Evolutionary conservation across 331 rosid genomes (phyloP).

Genomic region (Acacia concinna): DNA sequence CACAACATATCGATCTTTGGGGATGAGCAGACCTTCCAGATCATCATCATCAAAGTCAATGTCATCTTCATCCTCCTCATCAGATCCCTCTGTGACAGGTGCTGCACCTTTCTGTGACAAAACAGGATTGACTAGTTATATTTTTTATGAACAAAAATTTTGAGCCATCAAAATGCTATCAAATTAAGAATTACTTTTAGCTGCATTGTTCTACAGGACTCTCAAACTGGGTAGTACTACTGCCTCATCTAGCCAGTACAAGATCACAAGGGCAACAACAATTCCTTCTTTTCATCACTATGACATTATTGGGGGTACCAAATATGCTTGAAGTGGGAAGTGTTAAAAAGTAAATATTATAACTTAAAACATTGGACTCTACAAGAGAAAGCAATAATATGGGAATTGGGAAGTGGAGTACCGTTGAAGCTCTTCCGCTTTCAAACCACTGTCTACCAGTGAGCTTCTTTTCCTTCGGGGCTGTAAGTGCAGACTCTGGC

Average conservation of each 20-base stretch:
- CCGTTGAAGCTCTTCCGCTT: constrained; percentile 79
- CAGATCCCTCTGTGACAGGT: constrained; percentile 58
- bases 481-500: constrained; percentile 90
- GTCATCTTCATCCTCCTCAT: constrained; percentile 80
- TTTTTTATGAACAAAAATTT: constrained; percentile 8
- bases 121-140: constrained; percentile 6
- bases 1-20: neutral
- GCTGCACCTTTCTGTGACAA: constrained; percentile 70
- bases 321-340: neutral
- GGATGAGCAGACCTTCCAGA: constrained; percentile 67
- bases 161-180: neutral
- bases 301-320: neutral
- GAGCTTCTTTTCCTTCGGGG: constrained; percentile 91
- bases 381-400: constrained; percentile 11
- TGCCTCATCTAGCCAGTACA: neutral
- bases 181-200: neutral
- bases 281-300: neutral
- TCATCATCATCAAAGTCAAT: constrained; percentile 92
- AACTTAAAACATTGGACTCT: constrained; percentile 4
- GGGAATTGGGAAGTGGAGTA: constrained; percentile 42
- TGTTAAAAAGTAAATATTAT: neutral
- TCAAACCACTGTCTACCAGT: constrained; percentile 98
- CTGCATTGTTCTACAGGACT: neutral
- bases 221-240: neutral
- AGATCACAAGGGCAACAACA: neutral